Evolutionary conservation across 495 filamentous ascomycete genomes (phyloP), one percentile per base, ranked within the genome.

Genomic region (Aspergillus hancockii): DNA sequence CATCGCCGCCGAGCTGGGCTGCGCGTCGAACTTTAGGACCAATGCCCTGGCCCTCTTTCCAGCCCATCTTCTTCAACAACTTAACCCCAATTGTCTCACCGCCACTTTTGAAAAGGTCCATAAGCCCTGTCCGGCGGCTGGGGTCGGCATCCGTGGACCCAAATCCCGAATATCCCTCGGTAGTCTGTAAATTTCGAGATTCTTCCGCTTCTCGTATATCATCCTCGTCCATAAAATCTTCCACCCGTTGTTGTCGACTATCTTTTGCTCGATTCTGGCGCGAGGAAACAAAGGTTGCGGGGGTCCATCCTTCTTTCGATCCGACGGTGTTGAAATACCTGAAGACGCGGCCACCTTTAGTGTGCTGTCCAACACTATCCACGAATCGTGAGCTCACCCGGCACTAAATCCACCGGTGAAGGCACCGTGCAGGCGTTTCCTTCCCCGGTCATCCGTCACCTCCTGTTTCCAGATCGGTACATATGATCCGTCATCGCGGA

Each of bases 221-320:
- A 73, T 98, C 95, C 61, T 96, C 95, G 62, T 98, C 94, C 94
- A 98, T 98, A 60, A 92, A 98, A 68, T 98, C 94, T 65, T 98
- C 93, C 9, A 87, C 81, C 31, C 86, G 85, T 69, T 90, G 86
- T 64, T 86, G 77, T 49, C 69, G 68, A 23, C 72, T 81, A 77
- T 93, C 87, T 63, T 90, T 88, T 54, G 84, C 83, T 49, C 90
- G 88, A 61, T 90, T 90, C 40, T 85, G 74, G 0, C 94, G 90
- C 38, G 94, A 97, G 4, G 92, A 97, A 34, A 96, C 88, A 67
- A 98, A 98, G 7, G 89, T 88, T 13, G 91, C 81, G 8, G 94
- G 94, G 13, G 89, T 88, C 93, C 93, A 98, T 75, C 94, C 94
- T 82, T 98, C 93, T 75, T 98, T 98, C 8, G 92, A 96, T 30